A percentile compares a stretch with the other conserved stretches of the same genome.
phyloP scores from a whole-genome alignment of 371 early-diverging fungal species.

The Apophysomyces variabilis region DNA sequence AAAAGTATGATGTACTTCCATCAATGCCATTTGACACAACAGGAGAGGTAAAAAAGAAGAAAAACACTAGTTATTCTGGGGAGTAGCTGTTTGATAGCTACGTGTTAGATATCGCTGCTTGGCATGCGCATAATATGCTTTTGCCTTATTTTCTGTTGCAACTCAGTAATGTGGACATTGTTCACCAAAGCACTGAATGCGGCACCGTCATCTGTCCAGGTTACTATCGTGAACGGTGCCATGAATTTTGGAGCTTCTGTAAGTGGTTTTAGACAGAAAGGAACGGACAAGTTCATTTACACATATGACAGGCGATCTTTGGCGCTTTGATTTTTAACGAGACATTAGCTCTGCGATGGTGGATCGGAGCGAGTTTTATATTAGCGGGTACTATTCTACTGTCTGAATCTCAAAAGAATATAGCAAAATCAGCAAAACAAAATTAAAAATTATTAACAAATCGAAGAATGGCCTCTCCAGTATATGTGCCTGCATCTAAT shows the following conservation, averaged over 20 bases:
- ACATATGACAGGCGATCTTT: conserved; percentile 56
- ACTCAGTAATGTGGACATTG: conserved; percentile 82
- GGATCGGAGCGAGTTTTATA: conserved; percentile 78
- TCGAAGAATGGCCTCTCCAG: conserved; percentile 22
- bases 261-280: conserved; percentile 20
- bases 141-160: conserved; percentile 64
- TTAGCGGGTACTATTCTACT: conserved; percentile 63
- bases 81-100: not conserved
- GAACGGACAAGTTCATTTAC: not conserved
- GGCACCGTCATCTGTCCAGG: conserved; percentile 70
- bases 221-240: conserved; percentile 75
- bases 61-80: not conserved
- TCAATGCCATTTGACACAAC: conserved; percentile 11
- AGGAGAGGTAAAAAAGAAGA: conserved; percentile 21
- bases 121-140: conserved; percentile 58
- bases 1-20: not conserved
- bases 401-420: conserved; percentile 40
- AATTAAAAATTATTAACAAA: conserved; percentile 12
- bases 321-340: conserved; percentile 74
- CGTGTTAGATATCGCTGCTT: conserved; percentile 37
- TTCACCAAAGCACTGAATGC: conserved; percentile 79
- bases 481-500: conserved; percentile 28
- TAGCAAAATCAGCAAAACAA: conserved; percentile 20
- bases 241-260: conserved; percentile 76
- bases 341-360: conserved; percentile 72